Base-by-base conservation (phyloP, 441 rosid genomes). In the Mallotus repandus region DNA sequence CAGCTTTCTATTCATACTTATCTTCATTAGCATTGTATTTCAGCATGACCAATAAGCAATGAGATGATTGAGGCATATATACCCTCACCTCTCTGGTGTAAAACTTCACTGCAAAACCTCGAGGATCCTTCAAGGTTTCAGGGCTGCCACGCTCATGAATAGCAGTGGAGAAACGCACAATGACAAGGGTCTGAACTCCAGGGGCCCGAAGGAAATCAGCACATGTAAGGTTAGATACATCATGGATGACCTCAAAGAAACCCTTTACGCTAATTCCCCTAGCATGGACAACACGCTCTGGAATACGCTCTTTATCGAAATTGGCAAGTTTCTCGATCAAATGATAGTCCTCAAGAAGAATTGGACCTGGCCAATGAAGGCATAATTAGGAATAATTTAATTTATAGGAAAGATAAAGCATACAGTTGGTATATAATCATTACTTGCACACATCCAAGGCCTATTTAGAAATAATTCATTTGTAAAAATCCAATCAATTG, bases 281-380 rank as follows among this genome's bases (percentile, higher is more conserved):
- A 45, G 99, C 99, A 80, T 95, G 98, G 83, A 95, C 99, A 25
- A 95, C 99, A 78, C 99, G 97, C 84, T 95, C 99, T 59, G 99
- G 99, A 76, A 95, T 90, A 64, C 99, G 71, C 81, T 95, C 98
- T 80, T 98, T 86, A 68, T 93, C 97, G 75, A 96, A 93, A 69
- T 93, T 88, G 81, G 99, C 98, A 56, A 96, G 78, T 81, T 96
- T 96, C 79, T 96, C 99, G 52, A 93, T 76, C 75, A 96, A 75
- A 83, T 96, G 99, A 72, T 96, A 96, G 85, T 96, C 99, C 91
- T 96, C 99, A 0, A 96, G 89, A 66, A 96, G 96, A 69, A 93
- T 81, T 4, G 99, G 99, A 79, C 99, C 99, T 95, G 87, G 35
- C 52, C 76, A 78, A 66, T 6, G 32, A 29, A 29, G 32, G 32